These are phyloP conservation scores for Polyporus tsugae DNA, from an alignment of 1,284 basidiomycete species.

Conservation along the genomic window DNA sequence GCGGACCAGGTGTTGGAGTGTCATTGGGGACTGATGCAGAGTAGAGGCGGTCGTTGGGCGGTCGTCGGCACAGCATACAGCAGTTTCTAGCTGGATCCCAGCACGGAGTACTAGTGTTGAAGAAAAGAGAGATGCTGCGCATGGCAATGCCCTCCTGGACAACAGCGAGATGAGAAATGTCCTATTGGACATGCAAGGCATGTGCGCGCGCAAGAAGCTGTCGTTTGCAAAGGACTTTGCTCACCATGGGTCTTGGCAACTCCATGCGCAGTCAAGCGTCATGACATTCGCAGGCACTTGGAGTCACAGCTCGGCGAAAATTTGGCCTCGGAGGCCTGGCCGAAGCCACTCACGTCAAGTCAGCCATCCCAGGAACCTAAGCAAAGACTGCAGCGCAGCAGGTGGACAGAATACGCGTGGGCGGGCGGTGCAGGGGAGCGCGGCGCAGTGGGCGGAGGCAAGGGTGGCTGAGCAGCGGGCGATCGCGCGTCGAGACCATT, in stretches of 20 bases:
- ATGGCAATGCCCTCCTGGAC: background rate
- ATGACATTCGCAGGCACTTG: background rate
- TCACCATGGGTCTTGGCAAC: slow-evolving; percentile 6
- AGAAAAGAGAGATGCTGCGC: background rate
- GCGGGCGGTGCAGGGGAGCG: slow-evolving; percentile 26
- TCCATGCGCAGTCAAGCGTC: slow-evolving; percentile 8
- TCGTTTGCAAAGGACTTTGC: background rate
- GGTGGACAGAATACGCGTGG: background rate
- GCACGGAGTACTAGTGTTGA: background rate
- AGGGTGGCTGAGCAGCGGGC: slow-evolving; percentile 10
- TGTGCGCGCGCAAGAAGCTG: background rate
- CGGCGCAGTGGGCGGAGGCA: slow-evolving; percentile 22
- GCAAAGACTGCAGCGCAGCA: slow-evolving; percentile 21
- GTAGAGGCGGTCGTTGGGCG: background rate
- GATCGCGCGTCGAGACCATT: slow-evolving; percentile 11
- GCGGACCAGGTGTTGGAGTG: no score
- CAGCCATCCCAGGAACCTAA: background rate
- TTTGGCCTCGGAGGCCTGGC: background rate
- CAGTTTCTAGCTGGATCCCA: background rate
- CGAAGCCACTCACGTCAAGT: background rate
- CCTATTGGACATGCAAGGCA: background rate
- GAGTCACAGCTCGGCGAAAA: background rate
- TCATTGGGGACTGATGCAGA: background rate
- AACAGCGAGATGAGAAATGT: background rate
- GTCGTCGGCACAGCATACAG: background rate